Percentiles rank a stretch among this genome's conserved stretches.
phyloP scores from a whole-genome alignment of 2,329 filamentous ascomycete genomes.

The Blumeria hordei region DNA sequence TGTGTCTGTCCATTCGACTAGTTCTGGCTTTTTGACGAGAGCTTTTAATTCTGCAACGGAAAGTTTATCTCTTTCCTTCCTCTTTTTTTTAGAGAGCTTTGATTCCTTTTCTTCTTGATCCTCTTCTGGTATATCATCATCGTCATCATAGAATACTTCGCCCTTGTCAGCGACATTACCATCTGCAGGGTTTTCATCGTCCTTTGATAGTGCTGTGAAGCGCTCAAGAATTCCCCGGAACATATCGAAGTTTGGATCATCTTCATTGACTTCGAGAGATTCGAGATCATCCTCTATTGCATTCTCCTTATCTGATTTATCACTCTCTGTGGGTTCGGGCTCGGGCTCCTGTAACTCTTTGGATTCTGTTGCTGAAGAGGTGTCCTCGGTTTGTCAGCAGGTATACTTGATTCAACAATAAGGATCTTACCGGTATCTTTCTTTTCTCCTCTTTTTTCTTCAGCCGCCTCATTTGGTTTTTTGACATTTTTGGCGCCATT shows the following conservation, averaged over 20 bases:
- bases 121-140: slow-evolving; percentile 69
- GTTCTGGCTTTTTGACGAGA: slow-evolving; percentile 68
- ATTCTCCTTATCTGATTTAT: slow-evolving; percentile 14
- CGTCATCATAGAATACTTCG: slow-evolving; percentile 60
- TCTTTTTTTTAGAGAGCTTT: slow-evolving; percentile 82
- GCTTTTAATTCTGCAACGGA: slow-evolving; percentile 92
- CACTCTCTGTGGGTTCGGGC: slow-evolving; percentile 11
- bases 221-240: slow-evolving; percentile 65
- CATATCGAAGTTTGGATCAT: slow-evolving; percentile 59
- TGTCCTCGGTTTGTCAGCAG: too few species aligned
- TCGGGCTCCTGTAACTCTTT: slow-evolving; percentile 16
- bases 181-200: slow-evolving; percentile 39
- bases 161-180: slow-evolving; percentile 52
- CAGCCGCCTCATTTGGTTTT: slow-evolving; percentile 79
- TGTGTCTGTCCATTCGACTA: slow-evolving; percentile 94
- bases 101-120: slow-evolving; percentile 39
- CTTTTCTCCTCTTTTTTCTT: slow-evolving; percentile 85
- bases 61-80: slow-evolving; percentile 74
- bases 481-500: slow-evolving; percentile 59
- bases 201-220: slow-evolving; percentile 43
- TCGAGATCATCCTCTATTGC: slow-evolving; percentile 20
- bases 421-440: slow-evolving; percentile 25
- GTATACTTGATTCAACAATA: too few species aligned
- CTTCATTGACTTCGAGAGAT: slow-evolving; percentile 28
- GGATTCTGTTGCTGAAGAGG: slow-evolving; percentile 9